phyloP scores from a whole-genome alignment of 495 filamentous ascomycete species.

The Glutinoglossum americanum region DNA sequence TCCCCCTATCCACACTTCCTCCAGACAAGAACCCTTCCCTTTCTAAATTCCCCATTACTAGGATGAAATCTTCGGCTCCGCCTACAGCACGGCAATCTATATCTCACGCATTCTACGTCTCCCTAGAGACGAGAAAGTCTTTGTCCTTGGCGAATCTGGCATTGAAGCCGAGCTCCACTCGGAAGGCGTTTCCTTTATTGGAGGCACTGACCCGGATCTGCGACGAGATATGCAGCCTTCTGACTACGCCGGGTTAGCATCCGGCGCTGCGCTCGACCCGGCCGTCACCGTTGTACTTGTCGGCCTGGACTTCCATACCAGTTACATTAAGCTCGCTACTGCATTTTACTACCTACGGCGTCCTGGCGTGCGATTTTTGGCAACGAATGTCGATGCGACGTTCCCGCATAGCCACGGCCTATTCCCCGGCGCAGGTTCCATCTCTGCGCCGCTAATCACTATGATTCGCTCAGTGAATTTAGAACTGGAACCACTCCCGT shows the following conservation, averaged over 20 bases:
- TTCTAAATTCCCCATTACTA: conserved; percentile 11
- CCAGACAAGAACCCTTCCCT: background rate
- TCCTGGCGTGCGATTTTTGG: conserved; percentile 69
- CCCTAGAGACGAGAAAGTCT: conserved; percentile 69
- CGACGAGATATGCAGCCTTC: conserved; percentile 53
- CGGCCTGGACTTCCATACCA: conserved; percentile 80
- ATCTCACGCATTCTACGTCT: conserved; percentile 80
- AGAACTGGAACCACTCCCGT: conserved; percentile 34
- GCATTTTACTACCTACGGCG: conserved; percentile 68
- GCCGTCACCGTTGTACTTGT: conserved; percentile 77
- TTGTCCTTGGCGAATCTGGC: conserved; percentile 73
- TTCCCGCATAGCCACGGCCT: conserved; percentile 57
- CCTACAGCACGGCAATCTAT: conserved; percentile 88
- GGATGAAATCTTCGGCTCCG: conserved; percentile 91
- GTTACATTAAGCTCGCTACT: conserved; percentile 72
- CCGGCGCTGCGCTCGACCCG: conserved; percentile 56
- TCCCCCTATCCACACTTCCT: background rate
- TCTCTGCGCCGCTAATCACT: conserved; percentile 55
- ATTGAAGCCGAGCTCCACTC: conserved; percentile 71
- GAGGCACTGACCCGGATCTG: conserved; percentile 67
- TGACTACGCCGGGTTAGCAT: conserved; percentile 57
- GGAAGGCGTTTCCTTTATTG: conserved; percentile 60
- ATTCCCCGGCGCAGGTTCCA: conserved; percentile 80
- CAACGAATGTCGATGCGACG: conserved; percentile 79
- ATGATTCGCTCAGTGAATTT: conserved; percentile 35